Conservation (phyloP, 2,329 filamentous ascomycete species). For the Fusarium avenaceum region DNA sequence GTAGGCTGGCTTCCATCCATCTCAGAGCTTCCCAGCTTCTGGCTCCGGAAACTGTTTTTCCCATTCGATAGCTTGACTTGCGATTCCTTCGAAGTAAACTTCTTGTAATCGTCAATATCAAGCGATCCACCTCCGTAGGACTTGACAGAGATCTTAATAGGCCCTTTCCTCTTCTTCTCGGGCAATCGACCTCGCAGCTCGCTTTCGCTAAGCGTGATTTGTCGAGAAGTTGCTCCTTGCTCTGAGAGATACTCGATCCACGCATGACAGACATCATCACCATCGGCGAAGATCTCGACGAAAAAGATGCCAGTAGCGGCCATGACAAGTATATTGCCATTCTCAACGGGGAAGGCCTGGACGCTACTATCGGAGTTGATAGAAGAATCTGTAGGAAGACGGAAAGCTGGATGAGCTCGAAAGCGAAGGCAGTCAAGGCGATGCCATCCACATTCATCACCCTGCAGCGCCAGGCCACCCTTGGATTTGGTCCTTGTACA, state of each 20-base stretch:
- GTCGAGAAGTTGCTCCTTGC: constrained; percentile 74
- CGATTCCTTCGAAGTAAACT: constrained; percentile 78
- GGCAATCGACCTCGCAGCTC: constrained; percentile 80
- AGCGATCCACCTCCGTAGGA: constrained; percentile 81
- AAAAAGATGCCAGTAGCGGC: constrained; percentile 87
- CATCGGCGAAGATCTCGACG: constrained; percentile 83
- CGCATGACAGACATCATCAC: constrained; percentile 82
- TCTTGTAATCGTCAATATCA: constrained; percentile 81
- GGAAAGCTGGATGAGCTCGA: constrained; percentile 90
- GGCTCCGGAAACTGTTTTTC: constrained; percentile 81
- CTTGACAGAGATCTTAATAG: constrained; percentile 79
- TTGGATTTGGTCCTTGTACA: constrained; percentile 88
- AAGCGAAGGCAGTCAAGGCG: constrained; percentile 90
- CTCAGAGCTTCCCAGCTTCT: constrained; percentile 78
- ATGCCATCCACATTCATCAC: constrained; percentile 93
- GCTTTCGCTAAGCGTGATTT: constrained; percentile 80
- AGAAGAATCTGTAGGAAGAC: constrained; percentile 79
- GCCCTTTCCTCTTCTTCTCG: constrained; percentile 77
- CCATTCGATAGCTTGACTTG: constrained; percentile 78
- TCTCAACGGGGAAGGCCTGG: constrained; percentile 88
- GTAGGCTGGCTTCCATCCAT: constrained; percentile 78
- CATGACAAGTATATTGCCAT: constrained; percentile 79
- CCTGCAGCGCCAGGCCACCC: constrained; percentile 78
- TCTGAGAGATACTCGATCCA: constrained; percentile 85
- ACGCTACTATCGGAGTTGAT: constrained; percentile 78